Evolutionary conservation across 2,329 filamentous ascomycete species (phyloP).

Genomic region (Aspergillus uvarum): DNA sequence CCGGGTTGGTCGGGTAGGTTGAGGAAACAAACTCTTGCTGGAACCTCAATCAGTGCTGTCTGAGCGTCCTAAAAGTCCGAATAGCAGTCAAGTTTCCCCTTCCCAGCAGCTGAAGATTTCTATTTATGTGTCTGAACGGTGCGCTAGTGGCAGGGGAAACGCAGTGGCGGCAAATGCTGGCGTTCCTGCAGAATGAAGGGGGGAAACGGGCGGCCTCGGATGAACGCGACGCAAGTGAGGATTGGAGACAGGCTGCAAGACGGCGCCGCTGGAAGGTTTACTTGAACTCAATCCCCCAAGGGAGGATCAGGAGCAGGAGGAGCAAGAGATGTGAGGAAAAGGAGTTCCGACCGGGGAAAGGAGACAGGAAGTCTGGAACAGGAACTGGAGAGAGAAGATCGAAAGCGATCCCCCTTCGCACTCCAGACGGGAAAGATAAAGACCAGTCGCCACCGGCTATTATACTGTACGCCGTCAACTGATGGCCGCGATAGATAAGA

Average conservation of each 20-base stretch:
- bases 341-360: neutral
- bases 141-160: neutral
- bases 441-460: neutral
- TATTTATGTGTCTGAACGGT: neutral
- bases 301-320: neutral
- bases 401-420: neutral
- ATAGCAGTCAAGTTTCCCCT: neutral
- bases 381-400: neutral
- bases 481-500: neutral
- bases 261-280: slow-evolving; percentile 1
- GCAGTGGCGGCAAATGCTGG: neutral
- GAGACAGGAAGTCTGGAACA: neutral
- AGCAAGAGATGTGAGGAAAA: neutral
- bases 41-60: neutral
- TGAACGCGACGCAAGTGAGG: slow-evolving; percentile 1
- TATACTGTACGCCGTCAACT: neutral
- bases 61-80: neutral
- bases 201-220: neutral
- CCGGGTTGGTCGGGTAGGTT: neutral
- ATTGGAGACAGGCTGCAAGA: neutral
- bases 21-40: neutral
- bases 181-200: slow-evolving; percentile 4
- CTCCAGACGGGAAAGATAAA: neutral
- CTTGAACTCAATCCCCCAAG: neutral
- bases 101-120: neutral